These are phyloP conservation scores for Suillus spraguei DNA, from an alignment of 768 basidiomycete species.

Conservation along the genomic window DNA sequence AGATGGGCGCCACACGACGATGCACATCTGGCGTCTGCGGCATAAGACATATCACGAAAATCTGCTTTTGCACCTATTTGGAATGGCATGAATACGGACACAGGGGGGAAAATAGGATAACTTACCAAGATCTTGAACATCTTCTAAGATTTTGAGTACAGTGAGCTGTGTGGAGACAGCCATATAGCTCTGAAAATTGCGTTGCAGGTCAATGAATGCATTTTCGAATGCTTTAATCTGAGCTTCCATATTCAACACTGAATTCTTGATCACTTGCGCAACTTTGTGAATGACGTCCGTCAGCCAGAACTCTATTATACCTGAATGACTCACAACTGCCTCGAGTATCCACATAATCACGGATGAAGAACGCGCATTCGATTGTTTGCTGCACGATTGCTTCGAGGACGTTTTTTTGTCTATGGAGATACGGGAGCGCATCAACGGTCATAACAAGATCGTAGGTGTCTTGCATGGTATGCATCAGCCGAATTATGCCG, in stretches of 20 bases:
- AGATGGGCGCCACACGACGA: neutral
- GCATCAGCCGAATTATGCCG: slow-evolving; percentile 1
- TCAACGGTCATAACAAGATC: slow-evolving; percentile 1
- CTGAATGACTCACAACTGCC: slow-evolving; percentile 21
- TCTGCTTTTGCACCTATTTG: slow-evolving; percentile 14
- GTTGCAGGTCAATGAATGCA: slow-evolving; percentile 5
- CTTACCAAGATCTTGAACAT: neutral
- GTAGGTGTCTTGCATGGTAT: slow-evolving; percentile 2
- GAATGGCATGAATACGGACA: neutral
- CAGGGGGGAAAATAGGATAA: neutral
- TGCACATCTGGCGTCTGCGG: slow-evolving; percentile 21
- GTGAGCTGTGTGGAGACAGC: slow-evolving; percentile 1
- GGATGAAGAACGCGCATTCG: slow-evolving; percentile 34
- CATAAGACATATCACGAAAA: slow-evolving; percentile 23
- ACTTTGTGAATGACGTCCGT: neutral
- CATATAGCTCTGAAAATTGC: neutral
- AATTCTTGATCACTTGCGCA: slow-evolving; percentile 1
- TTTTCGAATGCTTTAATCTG: slow-evolving; percentile 8
- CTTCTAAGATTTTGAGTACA: slow-evolving; percentile 3
- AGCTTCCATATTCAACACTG: neutral
- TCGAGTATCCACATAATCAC: slow-evolving; percentile 26
- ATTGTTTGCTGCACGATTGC: slow-evolving; percentile 23
- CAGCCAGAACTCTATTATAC: neutral
- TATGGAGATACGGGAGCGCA: neutral
- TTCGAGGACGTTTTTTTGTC: slow-evolving; percentile 6